Conservation (phyloP, 306 rosid species). For the Sophora flavescens region DNA sequence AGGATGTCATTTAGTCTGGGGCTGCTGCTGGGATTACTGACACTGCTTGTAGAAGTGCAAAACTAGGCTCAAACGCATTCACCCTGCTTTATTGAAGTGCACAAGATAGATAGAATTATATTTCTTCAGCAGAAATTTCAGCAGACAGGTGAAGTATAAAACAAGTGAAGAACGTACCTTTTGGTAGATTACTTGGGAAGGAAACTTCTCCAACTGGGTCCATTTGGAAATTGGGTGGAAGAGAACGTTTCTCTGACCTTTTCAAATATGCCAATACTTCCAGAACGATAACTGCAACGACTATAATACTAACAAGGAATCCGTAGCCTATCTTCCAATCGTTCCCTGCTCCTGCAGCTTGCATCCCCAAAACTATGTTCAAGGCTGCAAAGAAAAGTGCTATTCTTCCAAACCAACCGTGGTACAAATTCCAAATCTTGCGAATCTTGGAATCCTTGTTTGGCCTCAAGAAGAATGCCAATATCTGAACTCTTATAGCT, state of each 20-base stretch:
- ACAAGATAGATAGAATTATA: not conserved
- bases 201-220: conserved; percentile 56
- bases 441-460: conserved; percentile 75
- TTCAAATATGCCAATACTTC: conserved; percentile 78
- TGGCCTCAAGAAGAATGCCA: conserved; percentile 87
- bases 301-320: conserved; percentile 70
- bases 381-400: conserved; percentile 87
- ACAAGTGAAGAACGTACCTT: conserved; percentile 41
- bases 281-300: conserved; percentile 68
- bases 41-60: conserved; percentile 25
- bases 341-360: conserved; percentile 79
- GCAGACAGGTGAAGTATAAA: not conserved
- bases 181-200: conserved; percentile 44
- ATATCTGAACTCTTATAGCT: conserved; percentile 61
- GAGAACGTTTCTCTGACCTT: conserved; percentile 61
- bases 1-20: conserved; percentile 14
- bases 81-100: conserved; percentile 53
- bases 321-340: conserved; percentile 91
- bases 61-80: conserved; percentile 40
- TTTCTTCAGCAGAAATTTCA: conserved; percentile 1
- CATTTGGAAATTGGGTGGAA: conserved; percentile 71
- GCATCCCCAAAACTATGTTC: conserved; percentile 89
- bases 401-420: conserved; percentile 89
- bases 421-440: conserved; percentile 90
- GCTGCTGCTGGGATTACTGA: not conserved